Evolutionary conservation across 2,329 filamentous ascomycete species (phyloP), one percentile per base, ranked within the genome.

Genomic region (Dactylonectria estremocensis): DNA sequence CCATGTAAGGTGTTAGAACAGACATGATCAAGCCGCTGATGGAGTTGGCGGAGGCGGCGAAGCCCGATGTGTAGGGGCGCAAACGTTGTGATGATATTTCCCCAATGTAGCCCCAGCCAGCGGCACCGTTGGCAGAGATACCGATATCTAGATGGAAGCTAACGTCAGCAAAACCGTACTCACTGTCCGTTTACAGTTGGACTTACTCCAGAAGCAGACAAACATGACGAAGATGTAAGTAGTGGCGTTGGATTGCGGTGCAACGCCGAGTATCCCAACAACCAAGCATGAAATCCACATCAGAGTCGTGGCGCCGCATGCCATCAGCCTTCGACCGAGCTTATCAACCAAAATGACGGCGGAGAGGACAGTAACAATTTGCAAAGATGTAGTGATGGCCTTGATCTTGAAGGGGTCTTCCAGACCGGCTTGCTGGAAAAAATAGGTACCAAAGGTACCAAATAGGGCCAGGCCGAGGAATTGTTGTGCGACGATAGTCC

Each of bases 381-480:
- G 66, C 37, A 74, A 62, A 2, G 50, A 54, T 0, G 67, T 61
- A 0, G 67, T 72, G 54, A 72, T 71, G 3, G 37, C 63, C 3
- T 66, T 72, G 49, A 73, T 65, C 1, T 40, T 18, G 40, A 75
- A 73, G 1, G 72, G 70, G 18, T 72, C 70, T 22, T 54, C 33
- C 0, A 75, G 28, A 5, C 78, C 78, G 10, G 77, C 77, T 54
- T 78, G 77, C 60, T 76, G 74, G 45, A 80, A 79, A 59, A 80
- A 80, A 64, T 78, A 80, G 43, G 75, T 91, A 1, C 87, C 89
- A 71, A 90, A 92, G 67, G 87, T 88, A 55, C 90, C 31, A 8
- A 59, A 59, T 5, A 59, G 4, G 2, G 28, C 20, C 2, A 59
- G 56, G 16, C 56, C 56, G 20, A 10, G n/a, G 43, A 72, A 72